Percentiles rank a stretch among this genome's conserved stretches.
These are phyloP conservation scores for Simmondsia chinensis DNA, from an alignment of 148 eudicot species.

Conservation along the genomic window DNA sequence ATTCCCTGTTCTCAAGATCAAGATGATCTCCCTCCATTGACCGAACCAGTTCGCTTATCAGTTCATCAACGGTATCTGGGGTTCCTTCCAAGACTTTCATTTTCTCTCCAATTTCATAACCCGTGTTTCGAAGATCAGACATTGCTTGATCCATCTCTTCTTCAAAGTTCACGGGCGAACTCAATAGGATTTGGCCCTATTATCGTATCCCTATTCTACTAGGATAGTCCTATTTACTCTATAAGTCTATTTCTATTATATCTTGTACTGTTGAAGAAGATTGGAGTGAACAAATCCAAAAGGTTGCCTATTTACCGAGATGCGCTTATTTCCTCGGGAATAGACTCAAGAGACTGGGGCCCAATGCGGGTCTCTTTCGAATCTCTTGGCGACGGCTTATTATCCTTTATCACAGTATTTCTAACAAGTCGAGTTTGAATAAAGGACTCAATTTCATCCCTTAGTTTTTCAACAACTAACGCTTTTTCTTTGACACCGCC, in stretches of 20 bases:
- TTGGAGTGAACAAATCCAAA: too few relatives aligned
- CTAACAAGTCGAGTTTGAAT: slow-evolving; percentile 22
- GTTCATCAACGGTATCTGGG: slow-evolving; percentile 21
- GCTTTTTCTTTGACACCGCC: slow-evolving; percentile 8
- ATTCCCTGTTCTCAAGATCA: slow-evolving; percentile 10
- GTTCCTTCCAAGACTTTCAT: slow-evolving; percentile 1
- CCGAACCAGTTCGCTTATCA: slow-evolving; percentile 27
- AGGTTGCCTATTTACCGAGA: slow-evolving; percentile 37
- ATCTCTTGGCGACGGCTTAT: neutral
- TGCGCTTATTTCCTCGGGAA: slow-evolving; percentile 41
- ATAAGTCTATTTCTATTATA: too few relatives aligned
- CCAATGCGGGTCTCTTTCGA: slow-evolving; percentile 13
- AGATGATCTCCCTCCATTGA: slow-evolving; percentile 20
- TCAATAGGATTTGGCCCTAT: too few relatives aligned
- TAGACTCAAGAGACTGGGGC: slow-evolving; percentile 47
- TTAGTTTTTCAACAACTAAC: slow-evolving; percentile 30
- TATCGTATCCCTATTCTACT: too few relatives aligned
- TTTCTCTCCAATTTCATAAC: too few relatives aligned
- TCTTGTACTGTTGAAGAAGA: too few relatives aligned
- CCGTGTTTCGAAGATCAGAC: neutral
- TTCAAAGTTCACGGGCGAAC: too few relatives aligned
- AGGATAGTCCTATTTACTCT: too few relatives aligned
- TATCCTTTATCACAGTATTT: neutral
- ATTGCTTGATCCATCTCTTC: slow-evolving; percentile 9
- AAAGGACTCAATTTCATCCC: slow-evolving; percentile 46